Base-by-base conservation (phyloP, 768 basidiomycete genomes). In the Leccinum uliginosum region DNA sequence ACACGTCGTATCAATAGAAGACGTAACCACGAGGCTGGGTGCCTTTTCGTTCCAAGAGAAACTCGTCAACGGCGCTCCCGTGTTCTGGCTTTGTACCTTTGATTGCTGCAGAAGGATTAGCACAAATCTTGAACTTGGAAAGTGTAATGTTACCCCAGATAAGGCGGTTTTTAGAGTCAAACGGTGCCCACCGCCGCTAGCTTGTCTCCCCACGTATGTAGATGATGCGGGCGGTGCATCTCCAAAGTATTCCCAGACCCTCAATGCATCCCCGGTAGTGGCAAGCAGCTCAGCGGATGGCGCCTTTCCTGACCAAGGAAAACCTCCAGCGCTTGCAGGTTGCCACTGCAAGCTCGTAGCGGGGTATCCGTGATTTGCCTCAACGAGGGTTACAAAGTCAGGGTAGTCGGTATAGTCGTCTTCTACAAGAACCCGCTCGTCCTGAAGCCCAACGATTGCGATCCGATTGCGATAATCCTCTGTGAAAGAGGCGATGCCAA, bases 31-130 rank as follows among this genome's bases (percentile, higher is more conserved):
- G 50, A 92, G 83, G 59, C 85, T 86, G 1, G 96, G 93, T 0
- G 88, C 80, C 67, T 94, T 89, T 65, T 93, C 87, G 68, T 97
- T 98, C 97, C 97, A 99, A 0, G 94, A 94, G 74, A 99, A 97
- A 70, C 89, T 93, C 12, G 97, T 99, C 60, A 98, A 75, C 2
- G 97, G 97, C 4, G 97, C 94, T 4, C 88, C 89, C 29, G 84
- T 85, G 48, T 83, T 83, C 66, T 89, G 85, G 62, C 80, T 87
- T 65, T 95, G 93, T 8, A 91, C 85, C 79, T 98, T 98, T 46
- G 90, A 90, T 84, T 96, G 87, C 85, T 87, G 52, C 45, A 50
- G 55, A 53, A 64, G 40, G 54, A 57, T 57, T 34, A 66, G 59
- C 32, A 56, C 15, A 51, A 30, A 51, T 14, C 51, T 44, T 53